Conservation (phyloP, 768 basidiomycete genomes). For the Tylopilus felleus region DNA sequence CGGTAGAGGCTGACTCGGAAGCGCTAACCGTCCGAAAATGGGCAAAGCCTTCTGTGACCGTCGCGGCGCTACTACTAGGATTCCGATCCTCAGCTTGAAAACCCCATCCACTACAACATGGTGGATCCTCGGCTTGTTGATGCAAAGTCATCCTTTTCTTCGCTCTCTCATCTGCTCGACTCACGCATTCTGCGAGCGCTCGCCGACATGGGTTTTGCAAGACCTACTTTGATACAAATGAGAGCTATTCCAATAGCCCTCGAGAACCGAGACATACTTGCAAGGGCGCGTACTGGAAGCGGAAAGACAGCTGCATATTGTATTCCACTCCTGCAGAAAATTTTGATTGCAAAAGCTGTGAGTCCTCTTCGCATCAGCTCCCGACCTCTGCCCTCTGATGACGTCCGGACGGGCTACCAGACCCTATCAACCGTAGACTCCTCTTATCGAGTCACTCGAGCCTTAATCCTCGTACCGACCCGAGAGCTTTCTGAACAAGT, state of each 20-base stretch:
- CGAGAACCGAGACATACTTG: conserved; percentile 86
- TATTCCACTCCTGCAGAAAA: conserved; percentile 86
- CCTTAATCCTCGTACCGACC: conserved; percentile 82
- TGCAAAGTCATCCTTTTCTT: conserved; percentile 47
- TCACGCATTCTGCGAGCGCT: conserved; percentile 82
- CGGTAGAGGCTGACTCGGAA: too few species aligned
- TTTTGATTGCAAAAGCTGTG: conserved; percentile 76
- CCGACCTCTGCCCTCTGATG: not conserved
- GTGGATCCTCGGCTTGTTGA: conserved; percentile 47
- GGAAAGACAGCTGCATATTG: conserved; percentile 98
- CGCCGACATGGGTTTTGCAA: conserved; percentile 84
- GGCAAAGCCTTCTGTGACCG: too few species aligned
- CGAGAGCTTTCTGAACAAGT: conserved; percentile 93
- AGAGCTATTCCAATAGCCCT: conserved; percentile 92
- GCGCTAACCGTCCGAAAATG: too few species aligned
- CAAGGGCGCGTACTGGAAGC: conserved; percentile 90
- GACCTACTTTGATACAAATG: conserved; percentile 88
- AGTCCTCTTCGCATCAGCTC: conserved; percentile 28
- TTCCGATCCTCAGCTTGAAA: too few species aligned
- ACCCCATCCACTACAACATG: conserved; percentile 27
- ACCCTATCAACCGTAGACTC: conserved; percentile 38
- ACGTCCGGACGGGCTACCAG: conserved; percentile 14
- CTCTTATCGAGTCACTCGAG: conserved; percentile 60
- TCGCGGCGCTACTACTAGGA: too few species aligned
- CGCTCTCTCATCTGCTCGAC: conserved; percentile 79